phyloP scores from a whole-genome alignment of 2,329 filamentous ascomycete species.

The Aureobasidium melanogenum region DNA sequence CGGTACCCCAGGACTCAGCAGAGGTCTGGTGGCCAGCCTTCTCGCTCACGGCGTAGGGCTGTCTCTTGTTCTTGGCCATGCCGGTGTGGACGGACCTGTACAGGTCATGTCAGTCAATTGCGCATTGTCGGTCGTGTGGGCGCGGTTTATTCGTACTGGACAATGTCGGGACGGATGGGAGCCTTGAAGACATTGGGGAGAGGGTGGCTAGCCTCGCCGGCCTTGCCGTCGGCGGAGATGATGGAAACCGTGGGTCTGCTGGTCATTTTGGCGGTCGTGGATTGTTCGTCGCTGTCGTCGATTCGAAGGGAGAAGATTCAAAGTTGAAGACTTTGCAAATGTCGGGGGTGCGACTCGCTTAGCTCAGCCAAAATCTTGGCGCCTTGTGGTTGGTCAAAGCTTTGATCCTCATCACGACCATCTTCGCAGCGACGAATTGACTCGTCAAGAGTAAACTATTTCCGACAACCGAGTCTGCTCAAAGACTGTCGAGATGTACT shows the following conservation, averaged over 20 bases:
- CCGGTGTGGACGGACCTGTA: slow-evolving; percentile 77
- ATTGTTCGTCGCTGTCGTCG: slow-evolving; percentile 11
- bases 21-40: slow-evolving; percentile 99
- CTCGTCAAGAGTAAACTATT: no score
- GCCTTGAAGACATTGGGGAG: slow-evolving; percentile 94
- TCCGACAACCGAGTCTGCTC: not conserved
- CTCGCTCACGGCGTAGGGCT: slow-evolving; percentile 99
- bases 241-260: slow-evolving; percentile 96
- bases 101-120: slow-evolving; percentile 20
- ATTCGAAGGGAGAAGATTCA: not conserved
- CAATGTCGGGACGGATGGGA: slow-evolving; percentile 97
- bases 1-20: slow-evolving; percentile 99
- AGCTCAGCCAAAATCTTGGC: slow-evolving; percentile 8
- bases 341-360: slow-evolving; percentile 10
- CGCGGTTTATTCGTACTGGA: slow-evolving; percentile 59
- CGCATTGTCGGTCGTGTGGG: not conserved
- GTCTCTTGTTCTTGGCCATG: slow-evolving; percentile 99
- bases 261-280: slow-evolving; percentile 57
- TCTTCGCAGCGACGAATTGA: not conserved
- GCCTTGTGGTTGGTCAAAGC: not conserved
- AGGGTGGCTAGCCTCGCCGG: slow-evolving; percentile 80
- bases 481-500: not conserved
- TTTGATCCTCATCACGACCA: not conserved
- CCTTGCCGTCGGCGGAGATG: slow-evolving; percentile 89
- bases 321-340: not conserved